phyloP scores from a whole-genome alignment of 306 rosid genomes.

The Cyamopsis tetragonoloba region DNA sequence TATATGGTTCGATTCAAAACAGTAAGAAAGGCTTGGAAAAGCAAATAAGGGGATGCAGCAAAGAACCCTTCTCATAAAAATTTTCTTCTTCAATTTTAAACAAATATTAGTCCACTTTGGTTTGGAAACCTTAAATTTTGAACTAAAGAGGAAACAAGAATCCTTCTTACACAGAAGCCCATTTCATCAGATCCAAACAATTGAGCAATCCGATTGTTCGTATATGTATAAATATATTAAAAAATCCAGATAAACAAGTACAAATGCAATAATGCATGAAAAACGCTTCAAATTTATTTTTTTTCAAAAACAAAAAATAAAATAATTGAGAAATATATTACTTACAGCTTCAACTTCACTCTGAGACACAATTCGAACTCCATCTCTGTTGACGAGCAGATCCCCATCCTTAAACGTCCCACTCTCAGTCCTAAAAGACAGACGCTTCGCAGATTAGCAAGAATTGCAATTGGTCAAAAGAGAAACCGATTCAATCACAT shows the following conservation, averaged over 20 bases:
- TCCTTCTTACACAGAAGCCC: background rate
- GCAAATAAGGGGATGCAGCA: background rate
- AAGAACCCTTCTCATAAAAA: background rate
- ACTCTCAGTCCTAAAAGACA: slow-evolving; percentile 69
- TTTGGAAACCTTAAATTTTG: background rate
- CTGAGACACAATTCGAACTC: slow-evolving; percentile 82
- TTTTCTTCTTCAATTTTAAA: background rate
- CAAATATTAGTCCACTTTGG: slow-evolving; percentile 2
- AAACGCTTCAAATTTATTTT: background rate
- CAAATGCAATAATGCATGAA: background rate
- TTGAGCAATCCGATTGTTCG: slow-evolving; percentile 17
- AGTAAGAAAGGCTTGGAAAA: background rate
- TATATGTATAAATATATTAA: background rate
- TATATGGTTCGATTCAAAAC: background rate
- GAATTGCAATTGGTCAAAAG: slow-evolving; percentile 28
- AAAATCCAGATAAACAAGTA: background rate
- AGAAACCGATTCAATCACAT: slow-evolving; percentile 8
- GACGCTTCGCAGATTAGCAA: slow-evolving; percentile 16
- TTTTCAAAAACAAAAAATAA: background rate
- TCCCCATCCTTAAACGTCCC: slow-evolving; percentile 94
- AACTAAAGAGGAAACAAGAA: background rate
- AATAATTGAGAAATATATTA: slow-evolving; percentile 39
- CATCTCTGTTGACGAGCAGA: slow-evolving; percentile 90
- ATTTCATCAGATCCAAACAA: slow-evolving; percentile 30
- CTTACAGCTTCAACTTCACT: slow-evolving; percentile 86